Evolutionary conservation across 2,329 filamentous ascomycete genomes (phyloP).

Genomic region (Fusarium sp.): DNA sequence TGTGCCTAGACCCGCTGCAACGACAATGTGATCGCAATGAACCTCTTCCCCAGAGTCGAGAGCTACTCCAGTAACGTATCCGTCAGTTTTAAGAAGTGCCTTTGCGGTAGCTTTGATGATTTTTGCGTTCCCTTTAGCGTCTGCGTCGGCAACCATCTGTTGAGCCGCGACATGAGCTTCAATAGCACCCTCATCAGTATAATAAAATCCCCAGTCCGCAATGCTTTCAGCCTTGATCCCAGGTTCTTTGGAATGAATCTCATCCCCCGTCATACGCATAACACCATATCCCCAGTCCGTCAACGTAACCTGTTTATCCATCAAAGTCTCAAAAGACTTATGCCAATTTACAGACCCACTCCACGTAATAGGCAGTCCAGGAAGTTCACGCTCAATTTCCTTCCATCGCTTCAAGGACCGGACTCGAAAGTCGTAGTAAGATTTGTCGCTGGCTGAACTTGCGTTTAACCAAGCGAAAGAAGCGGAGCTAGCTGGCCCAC

Average conservation of each 20-base stretch:
- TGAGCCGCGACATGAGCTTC: conserved; percentile 27
- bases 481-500: conserved; percentile 16
- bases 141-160: conserved; percentile 23
- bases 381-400: conserved; percentile 17
- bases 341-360: conserved; percentile 36
- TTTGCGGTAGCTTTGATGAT: background rate
- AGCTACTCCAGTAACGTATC: background rate
- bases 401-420: conserved; percentile 31
- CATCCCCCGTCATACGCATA: background rate
- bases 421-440: conserved; percentile 27
- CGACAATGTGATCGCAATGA: conserved; percentile 8
- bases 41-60: conserved; percentile 7
- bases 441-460: conserved; percentile 13
- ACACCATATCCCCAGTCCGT: conserved; percentile 20
- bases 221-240: background rate
- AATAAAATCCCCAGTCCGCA: conserved; percentile 12
- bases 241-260: conserved; percentile 3
- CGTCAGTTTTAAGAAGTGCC: background rate
- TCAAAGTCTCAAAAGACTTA: conserved; percentile 1
- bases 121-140: background rate
- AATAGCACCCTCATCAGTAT: conserved; percentile 25
- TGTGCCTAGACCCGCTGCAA: conserved; percentile 29
- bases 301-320: background rate
- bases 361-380: conserved; percentile 21
- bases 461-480: conserved; percentile 38